Evolutionary conservation across 495 filamentous ascomycete genomes (phyloP).

Genomic region (Lasiosphaeris hirsuta): DNA sequence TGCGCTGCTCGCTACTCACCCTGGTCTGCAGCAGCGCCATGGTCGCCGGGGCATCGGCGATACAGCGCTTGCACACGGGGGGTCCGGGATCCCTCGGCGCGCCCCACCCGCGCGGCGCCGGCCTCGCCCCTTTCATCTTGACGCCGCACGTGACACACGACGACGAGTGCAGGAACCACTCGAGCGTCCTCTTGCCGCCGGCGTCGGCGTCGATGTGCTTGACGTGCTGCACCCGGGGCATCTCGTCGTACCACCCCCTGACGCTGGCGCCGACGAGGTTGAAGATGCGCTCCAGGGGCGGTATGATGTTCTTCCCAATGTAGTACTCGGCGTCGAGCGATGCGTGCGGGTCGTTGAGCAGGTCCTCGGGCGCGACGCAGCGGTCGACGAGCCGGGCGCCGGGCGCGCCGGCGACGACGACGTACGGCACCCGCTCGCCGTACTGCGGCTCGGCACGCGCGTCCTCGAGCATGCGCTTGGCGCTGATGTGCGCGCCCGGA

Average conservation of each 20-base stretch:
- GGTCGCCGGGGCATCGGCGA: constrained; percentile 51
- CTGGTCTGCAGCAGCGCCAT: constrained; percentile 58
- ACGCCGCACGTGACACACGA: constrained; percentile 73
- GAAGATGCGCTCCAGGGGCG: constrained; percentile 93
- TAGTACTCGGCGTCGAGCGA: constrained; percentile 96
- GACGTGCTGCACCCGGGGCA: constrained; percentile 84
- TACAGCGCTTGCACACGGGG: constrained; percentile 62
- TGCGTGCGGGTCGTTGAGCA: constrained; percentile 71
- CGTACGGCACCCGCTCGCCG: constrained; percentile 91
- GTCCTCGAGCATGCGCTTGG: constrained; percentile 80
- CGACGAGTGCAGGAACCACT: constrained; percentile 80
- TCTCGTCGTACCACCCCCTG: constrained; percentile 88
- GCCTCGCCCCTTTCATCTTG: constrained; percentile 47
- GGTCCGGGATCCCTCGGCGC: background rate
- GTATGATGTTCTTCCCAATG: constrained; percentile 91
- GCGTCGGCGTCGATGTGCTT: constrained; percentile 48
- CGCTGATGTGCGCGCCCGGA: constrained; percentile 82
- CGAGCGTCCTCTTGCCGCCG: constrained; percentile 44
- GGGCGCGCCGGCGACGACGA: constrained; percentile 84
- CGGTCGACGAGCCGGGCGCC: constrained; percentile 84
- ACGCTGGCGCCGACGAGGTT: constrained; percentile 95
- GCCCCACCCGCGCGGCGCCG: background rate
- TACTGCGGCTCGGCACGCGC: constrained; percentile 87
- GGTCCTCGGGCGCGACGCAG: constrained; percentile 78
- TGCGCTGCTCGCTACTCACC: constrained; percentile 61